Evolutionary conservation across 2,329 filamentous ascomycete genomes (phyloP), one percentile per base, ranked within the genome.

Genomic region (Penicillium sp.): DNA sequence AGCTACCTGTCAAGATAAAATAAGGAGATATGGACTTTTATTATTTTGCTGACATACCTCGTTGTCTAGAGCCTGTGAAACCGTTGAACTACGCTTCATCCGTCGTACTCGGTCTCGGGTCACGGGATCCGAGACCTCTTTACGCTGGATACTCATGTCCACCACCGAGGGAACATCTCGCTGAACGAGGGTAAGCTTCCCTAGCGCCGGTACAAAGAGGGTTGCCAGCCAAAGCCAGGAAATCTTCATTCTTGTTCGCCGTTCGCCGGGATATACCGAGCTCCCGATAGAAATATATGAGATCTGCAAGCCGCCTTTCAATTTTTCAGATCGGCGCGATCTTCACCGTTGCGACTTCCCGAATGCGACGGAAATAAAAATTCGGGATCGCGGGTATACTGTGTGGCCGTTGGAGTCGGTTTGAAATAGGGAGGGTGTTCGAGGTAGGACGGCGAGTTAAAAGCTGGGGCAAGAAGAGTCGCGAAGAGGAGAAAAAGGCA

Each of bases 21-120:
- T 1, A 12, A 33, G 6, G 10, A 12, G 30, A 1, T 10, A 12
- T 33, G 4, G 28, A 51, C 1, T 17, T 17, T 3, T 26, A 28
- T 15, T 33, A 50, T 47, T 13, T 26, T 26, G 26, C 10, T n/a
- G 47, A 53, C 59, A 51, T 70, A 80, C 83, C 71, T 86, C 81
- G 72, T 88, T 88, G 70, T 85, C 82, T 56, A 88, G 76, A 2
- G 72, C 76, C 64, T 82, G 78, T 37, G 75, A 73, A 19, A 73
- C 64, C 0, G 81, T 82, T 54, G 79, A 69, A 59, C 76, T 70
- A 24, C 74, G 75, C 58, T 78, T 78, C 65, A 37, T 49, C n/a
- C 81, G 75, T 58, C 83, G 79, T 62, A 79, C 67, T 47, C 72
- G 77, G 65, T 86, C 83, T 67, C 81, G 79, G 26, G 72, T 68